Conservation (phyloP, 83 land plant genomes). For the Isoetes engelmannii region DNA sequence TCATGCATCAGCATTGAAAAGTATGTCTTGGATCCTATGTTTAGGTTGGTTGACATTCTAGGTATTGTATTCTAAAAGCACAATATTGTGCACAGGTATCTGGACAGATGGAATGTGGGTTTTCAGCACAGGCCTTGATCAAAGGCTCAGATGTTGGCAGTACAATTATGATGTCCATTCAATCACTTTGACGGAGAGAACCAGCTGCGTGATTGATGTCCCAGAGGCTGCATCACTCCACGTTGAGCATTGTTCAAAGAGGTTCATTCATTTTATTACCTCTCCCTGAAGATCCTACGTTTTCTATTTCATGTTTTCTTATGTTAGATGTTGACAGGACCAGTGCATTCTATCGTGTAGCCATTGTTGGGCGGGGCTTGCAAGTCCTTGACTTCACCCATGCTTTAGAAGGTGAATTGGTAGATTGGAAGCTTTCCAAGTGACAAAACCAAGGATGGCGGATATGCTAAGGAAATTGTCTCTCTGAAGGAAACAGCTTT, state of each 20-base stretch:
- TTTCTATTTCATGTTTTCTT: neutral
- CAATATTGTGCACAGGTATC: slow-evolving; percentile 39
- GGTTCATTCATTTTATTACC: neutral
- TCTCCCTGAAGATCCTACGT: neutral
- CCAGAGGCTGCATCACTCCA: slow-evolving; percentile 85
- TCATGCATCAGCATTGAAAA: no score
- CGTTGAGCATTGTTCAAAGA: slow-evolving; percentile 22
- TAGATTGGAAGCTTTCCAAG: no score
- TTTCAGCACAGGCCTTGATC: slow-evolving; percentile 91
- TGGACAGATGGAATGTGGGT: slow-evolving; percentile 92
- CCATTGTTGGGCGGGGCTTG: slow-evolving; percentile 36
- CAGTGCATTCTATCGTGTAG: slow-evolving; percentile 31
- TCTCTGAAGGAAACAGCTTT: no score
- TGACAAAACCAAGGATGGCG: no score
- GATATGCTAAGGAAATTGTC: no score
- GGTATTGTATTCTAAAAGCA: no score
- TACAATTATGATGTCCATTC: slow-evolving; percentile 19
- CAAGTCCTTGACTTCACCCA: slow-evolving; percentile 19
- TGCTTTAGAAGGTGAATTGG: no score
- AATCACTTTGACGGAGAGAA: slow-evolving; percentile 35
- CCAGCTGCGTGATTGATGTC: slow-evolving; percentile 58
- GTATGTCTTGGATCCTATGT: no score
- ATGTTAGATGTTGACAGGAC: no score
- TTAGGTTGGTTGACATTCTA: no score
- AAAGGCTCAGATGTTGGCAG: slow-evolving; percentile 76